Percentiles rank a stretch among this genome's conserved stretches.
phyloP scores from a whole-genome alignment of 805 yeast genomes.

The Cyberlindnera maritima region DNA sequence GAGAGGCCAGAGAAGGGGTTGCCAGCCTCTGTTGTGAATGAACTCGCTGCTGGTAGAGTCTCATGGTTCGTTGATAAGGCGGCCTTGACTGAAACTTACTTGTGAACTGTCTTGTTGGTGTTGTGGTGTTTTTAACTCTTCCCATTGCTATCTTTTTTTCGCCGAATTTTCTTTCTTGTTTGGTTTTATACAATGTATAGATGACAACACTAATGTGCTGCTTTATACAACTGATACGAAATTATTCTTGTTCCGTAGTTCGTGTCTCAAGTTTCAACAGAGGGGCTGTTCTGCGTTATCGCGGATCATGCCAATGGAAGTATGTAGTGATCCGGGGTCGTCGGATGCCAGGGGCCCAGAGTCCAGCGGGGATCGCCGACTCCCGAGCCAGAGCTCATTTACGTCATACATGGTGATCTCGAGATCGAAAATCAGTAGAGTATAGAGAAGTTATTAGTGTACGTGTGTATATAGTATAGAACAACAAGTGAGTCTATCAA shows the following conservation, averaged over 20 bases:
- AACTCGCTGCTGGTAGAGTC: constrained; percentile 94
- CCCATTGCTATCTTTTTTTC: background rate
- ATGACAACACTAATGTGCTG: too few species aligned
- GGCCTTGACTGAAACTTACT: constrained; percentile 62
- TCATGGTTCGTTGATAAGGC: constrained; percentile 97
- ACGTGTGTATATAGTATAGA: background rate
- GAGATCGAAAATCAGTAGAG: too few species aligned
- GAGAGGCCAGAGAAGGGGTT: constrained; percentile 96
- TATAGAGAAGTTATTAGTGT: background rate
- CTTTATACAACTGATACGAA: too few species aligned
- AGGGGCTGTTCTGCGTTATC: background rate
- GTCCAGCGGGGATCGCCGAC: too few species aligned
- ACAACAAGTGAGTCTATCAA: background rate
- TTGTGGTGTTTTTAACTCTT: background rate
- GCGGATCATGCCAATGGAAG: background rate
- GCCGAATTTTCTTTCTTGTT: too few species aligned
- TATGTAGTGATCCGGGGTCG: background rate
- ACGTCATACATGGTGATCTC: too few species aligned
- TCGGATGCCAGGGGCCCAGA: background rate
- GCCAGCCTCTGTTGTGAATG: constrained; percentile 91
- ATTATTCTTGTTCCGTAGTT: too few species aligned
- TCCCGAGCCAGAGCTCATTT: too few species aligned
- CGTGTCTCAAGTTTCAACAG: too few species aligned
- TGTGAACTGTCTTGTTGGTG: constrained; percentile 2
- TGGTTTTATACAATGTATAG: too few species aligned